Base-by-base conservation (phyloP, 208 protist species). In the Crithidia fasciculata region DNA sequence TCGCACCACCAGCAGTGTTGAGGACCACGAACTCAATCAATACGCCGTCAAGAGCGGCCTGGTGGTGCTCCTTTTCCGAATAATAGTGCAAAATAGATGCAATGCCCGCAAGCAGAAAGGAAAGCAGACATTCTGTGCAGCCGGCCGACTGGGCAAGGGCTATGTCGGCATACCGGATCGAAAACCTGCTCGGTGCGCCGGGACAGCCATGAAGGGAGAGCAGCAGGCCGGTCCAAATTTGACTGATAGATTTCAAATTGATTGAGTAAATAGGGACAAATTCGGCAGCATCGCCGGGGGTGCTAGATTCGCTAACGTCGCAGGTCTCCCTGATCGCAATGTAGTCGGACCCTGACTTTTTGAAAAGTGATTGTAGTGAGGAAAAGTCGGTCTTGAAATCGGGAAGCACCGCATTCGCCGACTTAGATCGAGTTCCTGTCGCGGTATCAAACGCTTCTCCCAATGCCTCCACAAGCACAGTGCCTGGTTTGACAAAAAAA, bases 41-140 rank as follows among this genome's bases (percentile, higher is more conserved):
- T 55, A 78, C 63, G 63, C 36, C 72, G 56, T 68, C 47, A 16
- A 80, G 63, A 47, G 53, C 55, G 19, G 28, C 50, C 16, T 74
- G 37, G 49, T 71, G 16, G 69, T 69, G 50, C 39, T 72, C 60
- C 62, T 50, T 59, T 18, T 61, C 57, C 37, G 65, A 65, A 37
- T 80, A 73, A 81, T 74, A 80, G 60, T 67, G 74, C 37, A 79
- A 40, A 49, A 83, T 80, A 13, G 78, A 83, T 47, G 73, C 73
- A 15, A 83, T 41, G 10, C 72, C 78, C 8, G 66, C 19, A n/a
- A 88, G 69, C 19, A 87, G 75, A 10, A 91, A 39, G 19, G 86
- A 89, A 61, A 89, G 74, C 28, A 90, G 69, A 61, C 84, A 91
- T 43, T 78, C 79, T 45, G 75, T 74, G 39, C 69, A 72, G 44